Base-by-base conservation (phyloP, 2,329 filamentous ascomycete genomes). In the Metarhizium anisopliae region DNA sequence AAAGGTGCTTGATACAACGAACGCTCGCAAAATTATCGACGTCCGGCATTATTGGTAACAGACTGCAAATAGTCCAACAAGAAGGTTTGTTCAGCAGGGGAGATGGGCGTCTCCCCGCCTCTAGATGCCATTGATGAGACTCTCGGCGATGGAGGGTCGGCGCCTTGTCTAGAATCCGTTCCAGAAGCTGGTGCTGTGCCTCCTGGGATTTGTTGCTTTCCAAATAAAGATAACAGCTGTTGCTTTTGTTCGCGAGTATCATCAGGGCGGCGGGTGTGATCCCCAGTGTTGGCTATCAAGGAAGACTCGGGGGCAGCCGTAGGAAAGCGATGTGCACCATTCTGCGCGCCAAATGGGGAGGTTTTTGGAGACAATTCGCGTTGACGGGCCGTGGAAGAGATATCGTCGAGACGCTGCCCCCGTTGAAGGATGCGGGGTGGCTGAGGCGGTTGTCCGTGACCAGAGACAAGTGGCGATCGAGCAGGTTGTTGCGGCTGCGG, bases 21-120 rank as follows among this genome's bases (percentile, higher is more conserved):
- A 38, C 16, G n/a, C 6, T 14, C 13, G 6, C 13, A 50, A 40
- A 45, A 11, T 50, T 29, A 55, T 67, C 57, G 72, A 43, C 69
- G 67, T 25, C 66, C 66, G n/a, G 67, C 66, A 47, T 64, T 72
- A 40, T 72, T 72, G 11, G 77, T 76, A 2, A 77, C 74, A 30
- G 75, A 76, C 60, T 89, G 82, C 63, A 95, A 72, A 66, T 90
- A 94, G 10, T 82, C 86, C 53, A 94, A 75, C 66, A 95, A 72
- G 63, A 94, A 94, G 16, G 78, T 85, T 66, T 88, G 86, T 62
- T 94, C 85, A 0, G 83, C 86, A 0, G 87, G 81, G 4, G 85
- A 87, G 49, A 84, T 83, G 13, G 80, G 74, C 36, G 77, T 76
- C 64, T 79, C 72, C 13, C 70, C 71, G 32, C 62, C 65, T 10